Conservation (phyloP, 2,329 filamentous ascomycete species). For the Beauveria brongniartii region DNA sequence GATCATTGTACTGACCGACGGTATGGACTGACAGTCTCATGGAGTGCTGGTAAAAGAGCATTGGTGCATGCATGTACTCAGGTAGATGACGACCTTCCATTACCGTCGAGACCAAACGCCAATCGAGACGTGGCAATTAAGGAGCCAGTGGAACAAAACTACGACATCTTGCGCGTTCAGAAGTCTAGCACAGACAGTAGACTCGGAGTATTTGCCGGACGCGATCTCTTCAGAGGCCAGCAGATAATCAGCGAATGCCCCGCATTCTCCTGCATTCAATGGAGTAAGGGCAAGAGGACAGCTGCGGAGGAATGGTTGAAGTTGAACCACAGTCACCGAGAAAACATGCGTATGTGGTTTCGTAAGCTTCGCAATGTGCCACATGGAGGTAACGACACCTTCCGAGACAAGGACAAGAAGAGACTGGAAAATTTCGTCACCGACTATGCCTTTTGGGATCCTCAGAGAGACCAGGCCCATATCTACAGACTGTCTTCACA, state of each 20-base stretch:
- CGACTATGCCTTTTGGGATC: slow-evolving; percentile 20
- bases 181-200: slow-evolving; percentile 6
- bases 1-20: background rate
- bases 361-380: slow-evolving; percentile 12
- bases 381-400: background rate
- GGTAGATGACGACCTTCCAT: background rate
- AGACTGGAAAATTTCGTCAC: slow-evolving; percentile 17
- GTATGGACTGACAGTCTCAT: background rate
- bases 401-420: slow-evolving; percentile 7
- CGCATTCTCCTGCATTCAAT: slow-evolving; percentile 14
- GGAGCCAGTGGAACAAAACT: slow-evolving; percentile 1
- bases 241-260: slow-evolving; percentile 17
- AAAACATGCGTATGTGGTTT: slow-evolving; percentile 7
- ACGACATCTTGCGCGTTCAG: slow-evolving; percentile 12
- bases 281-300: slow-evolving; percentile 2
- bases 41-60: background rate
- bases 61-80: background rate
- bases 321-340: background rate
- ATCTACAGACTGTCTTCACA: slow-evolving; percentile 17
- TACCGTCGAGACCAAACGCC: background rate
- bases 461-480: slow-evolving; percentile 3
- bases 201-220: slow-evolving; percentile 17
- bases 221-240: slow-evolving; percentile 4
- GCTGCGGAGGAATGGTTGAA: slow-evolving; percentile 14
- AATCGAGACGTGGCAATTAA: background rate